These are phyloP conservation scores for Coccomyxa subellipsoidea DNA, from an alignment of 163 green algal genomes.

Conservation along the genomic window DNA sequence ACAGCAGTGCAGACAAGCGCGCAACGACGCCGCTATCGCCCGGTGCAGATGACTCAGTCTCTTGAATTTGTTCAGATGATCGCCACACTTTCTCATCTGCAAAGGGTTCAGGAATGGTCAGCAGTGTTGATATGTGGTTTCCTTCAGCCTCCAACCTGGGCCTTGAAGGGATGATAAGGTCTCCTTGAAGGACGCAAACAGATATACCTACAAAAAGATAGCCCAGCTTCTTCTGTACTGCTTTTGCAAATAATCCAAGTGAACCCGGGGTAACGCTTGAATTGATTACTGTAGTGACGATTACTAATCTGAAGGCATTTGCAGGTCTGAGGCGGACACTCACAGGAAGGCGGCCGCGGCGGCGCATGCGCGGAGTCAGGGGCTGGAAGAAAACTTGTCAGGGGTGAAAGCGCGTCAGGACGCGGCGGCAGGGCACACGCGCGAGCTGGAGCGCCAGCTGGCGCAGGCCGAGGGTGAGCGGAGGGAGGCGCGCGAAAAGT, in stretches of 20 bases:
- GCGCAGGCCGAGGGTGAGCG: not conserved
- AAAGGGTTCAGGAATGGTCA: no score
- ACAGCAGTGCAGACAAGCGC: not conserved
- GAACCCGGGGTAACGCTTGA: no score
- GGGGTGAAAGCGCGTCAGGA: not conserved
- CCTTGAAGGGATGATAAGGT: no score
- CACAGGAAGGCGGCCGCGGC: not conserved
- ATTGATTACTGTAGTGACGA: no score
- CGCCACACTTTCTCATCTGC: no score
- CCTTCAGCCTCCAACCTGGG: no score
- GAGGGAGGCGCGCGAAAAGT: slow-evolving; percentile 2
- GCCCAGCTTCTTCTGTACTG: no score
- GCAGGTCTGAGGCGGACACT: not conserved
- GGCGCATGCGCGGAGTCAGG: not conserved
- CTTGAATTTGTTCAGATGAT: not conserved
- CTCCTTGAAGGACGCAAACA: no score
- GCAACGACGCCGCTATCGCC: not conserved
- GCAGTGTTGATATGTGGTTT: no score
- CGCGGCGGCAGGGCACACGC: not conserved
- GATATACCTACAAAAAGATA: no score
- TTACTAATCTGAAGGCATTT: not conserved
- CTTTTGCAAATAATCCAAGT: no score
- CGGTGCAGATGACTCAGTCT: not conserved
- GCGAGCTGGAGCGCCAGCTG: slow-evolving; percentile 1
- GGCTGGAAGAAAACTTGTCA: not conserved